Conservation (phyloP, 805 yeast species). For the Nakazawaea siamensis region DNA sequence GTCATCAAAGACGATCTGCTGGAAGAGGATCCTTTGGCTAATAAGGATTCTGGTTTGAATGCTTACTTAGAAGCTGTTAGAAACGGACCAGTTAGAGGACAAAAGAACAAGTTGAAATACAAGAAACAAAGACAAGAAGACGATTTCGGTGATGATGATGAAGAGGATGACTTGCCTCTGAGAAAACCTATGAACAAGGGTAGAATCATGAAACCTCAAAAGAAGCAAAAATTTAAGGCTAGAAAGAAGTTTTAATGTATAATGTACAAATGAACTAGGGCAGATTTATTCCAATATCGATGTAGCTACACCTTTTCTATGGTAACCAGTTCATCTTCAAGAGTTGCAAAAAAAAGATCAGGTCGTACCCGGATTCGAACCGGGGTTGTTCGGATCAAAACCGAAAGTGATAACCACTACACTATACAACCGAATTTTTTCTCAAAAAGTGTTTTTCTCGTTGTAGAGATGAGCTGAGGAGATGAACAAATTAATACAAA, state of each 20-base stretch:
- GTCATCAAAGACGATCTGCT: slow-evolving; percentile 48
- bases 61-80: slow-evolving; percentile 93
- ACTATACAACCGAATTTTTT: slow-evolving; percentile 37
- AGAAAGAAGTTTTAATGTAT: slow-evolving; percentile 44
- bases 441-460: no score
- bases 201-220: slow-evolving; percentile 19
- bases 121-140: slow-evolving; percentile 9
- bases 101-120: slow-evolving; percentile 59
- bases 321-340: no score
- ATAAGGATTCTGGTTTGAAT: slow-evolving; percentile 56
- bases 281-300: no score
- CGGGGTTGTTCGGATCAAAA: slow-evolving; percentile 66
- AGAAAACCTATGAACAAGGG: slow-evolving; percentile 10
- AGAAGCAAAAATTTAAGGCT: slow-evolving; percentile 41
- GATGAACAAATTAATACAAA: no score
- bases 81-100: slow-evolving; percentile 92
- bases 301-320: no score
- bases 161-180: slow-evolving; percentile 1
- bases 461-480: no score
- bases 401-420: slow-evolving; percentile 57
- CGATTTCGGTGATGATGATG: slow-evolving; percentile 29
- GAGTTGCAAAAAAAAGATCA: slow-evolving; percentile 23
- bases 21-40: slow-evolving; percentile 39
- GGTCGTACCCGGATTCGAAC: slow-evolving; percentile 87
- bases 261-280: neutral